Percentiles rank a stretch among this genome's conserved stretches.
These are phyloP conservation scores for Colletotrichum euphorbiae DNA, from an alignment of 2,329 filamentous ascomycete species.

Conservation along the genomic window DNA sequence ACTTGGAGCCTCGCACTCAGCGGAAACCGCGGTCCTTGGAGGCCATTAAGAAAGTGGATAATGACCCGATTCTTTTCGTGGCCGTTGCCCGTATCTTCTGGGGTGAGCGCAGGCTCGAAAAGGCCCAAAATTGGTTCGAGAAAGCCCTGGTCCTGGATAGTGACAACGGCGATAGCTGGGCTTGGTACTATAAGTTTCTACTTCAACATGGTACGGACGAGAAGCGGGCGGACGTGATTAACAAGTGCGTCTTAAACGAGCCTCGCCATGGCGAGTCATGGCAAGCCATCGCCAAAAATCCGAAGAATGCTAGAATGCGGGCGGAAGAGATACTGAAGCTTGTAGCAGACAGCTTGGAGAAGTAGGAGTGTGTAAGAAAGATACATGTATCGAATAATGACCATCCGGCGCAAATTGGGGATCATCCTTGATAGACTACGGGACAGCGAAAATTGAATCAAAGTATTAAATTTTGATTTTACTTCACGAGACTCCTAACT, in stretches of 20 bases:
- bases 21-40: constrained; percentile 91
- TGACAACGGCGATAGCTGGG: constrained; percentile 93
- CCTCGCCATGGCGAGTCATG: constrained; percentile 94
- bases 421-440: neutral
- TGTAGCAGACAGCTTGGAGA: constrained; percentile 68
- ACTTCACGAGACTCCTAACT: constrained; percentile 17
- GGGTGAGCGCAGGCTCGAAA: constrained; percentile 91
- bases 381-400: constrained; percentile 3
- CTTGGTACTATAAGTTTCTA: constrained; percentile 97
- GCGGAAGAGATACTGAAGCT: constrained; percentile 86
- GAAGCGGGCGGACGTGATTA: constrained; percentile 86
- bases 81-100: constrained; percentile 96
- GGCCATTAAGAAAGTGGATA: constrained; percentile 97
- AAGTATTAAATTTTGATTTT: constrained; percentile 14
- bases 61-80: constrained; percentile 88
- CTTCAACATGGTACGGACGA: constrained; percentile 93
- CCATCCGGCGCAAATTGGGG: neutral
- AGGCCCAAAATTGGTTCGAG: constrained; percentile 97
- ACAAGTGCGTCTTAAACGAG: constrained; percentile 84
- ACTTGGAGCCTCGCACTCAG: constrained; percentile 90
- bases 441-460: constrained; percentile 13
- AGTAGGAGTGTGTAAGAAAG: constrained; percentile 35
- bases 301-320: constrained; percentile 78
- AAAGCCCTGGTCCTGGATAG: constrained; percentile 90
- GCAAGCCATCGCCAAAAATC: constrained; percentile 88